Evolutionary conservation across 2,329 filamentous ascomycete species (phyloP).

Genomic region (Aspergillus pseudoterreus): DNA sequence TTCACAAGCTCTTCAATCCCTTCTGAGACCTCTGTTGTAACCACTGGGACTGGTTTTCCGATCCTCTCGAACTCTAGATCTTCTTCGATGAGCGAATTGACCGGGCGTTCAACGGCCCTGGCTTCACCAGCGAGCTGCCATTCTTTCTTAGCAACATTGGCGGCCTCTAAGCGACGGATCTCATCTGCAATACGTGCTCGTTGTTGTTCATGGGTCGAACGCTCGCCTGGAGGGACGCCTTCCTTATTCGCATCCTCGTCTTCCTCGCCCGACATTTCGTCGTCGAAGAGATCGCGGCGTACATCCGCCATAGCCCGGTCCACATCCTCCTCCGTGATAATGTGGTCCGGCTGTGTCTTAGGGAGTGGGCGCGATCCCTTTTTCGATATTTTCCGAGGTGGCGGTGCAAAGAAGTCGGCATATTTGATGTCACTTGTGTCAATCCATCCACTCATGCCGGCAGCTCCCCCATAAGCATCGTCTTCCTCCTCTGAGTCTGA

Average conservation of each 20-base stretch:
- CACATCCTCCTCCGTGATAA: constrained; percentile 63
- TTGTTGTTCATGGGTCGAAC: constrained; percentile 78
- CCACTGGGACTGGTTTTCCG: constrained; percentile 90
- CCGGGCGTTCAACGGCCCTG: constrained; percentile 71
- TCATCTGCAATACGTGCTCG: constrained; percentile 84
- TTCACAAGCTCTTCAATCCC: constrained; percentile 93
- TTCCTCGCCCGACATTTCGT: constrained; percentile 52
- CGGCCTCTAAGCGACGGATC: constrained; percentile 85
- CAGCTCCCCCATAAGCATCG: constrained; percentile 48
- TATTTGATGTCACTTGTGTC: constrained; percentile 91
- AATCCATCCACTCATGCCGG: constrained; percentile 56
- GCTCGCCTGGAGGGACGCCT: constrained; percentile 19
- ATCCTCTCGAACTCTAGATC: constrained; percentile 94
- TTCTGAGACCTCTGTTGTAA: constrained; percentile 86
- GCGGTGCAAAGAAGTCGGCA: constrained; percentile 88
- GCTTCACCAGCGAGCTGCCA: constrained; percentile 92
- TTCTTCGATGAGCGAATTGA: constrained; percentile 90
- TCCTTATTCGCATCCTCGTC: constrained; percentile 67
- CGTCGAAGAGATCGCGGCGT: constrained; percentile 85
- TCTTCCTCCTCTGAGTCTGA: constrained; percentile 64
- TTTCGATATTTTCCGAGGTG: constrained; percentile 65
- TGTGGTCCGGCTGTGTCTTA: constrained; percentile 45
- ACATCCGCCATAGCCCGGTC: constrained; percentile 82
- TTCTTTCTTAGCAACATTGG: constrained; percentile 81
- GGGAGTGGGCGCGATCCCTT: constrained; percentile 52